Percentiles rank a stretch among this genome's conserved stretches.
Evolutionary conservation across 441 rosid species (phyloP).

Genomic region (Jatropha multifida): DNA sequence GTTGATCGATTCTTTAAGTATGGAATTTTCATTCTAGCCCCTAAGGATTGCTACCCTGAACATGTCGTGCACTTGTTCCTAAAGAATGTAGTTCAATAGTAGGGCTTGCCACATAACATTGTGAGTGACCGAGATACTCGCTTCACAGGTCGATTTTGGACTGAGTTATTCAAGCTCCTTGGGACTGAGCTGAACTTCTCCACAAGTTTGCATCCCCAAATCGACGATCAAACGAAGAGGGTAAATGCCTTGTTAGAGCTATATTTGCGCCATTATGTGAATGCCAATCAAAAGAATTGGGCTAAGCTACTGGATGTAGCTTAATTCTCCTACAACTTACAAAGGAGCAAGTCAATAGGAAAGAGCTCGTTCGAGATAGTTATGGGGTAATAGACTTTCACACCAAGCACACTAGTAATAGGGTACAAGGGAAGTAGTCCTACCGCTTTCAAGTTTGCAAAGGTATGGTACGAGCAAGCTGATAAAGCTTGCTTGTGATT

Average conservation of each 20-base stretch:
- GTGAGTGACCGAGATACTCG: neutral
- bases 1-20: neutral
- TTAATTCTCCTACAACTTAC: neutral
- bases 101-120: neutral
- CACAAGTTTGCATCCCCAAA: neutral
- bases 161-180: neutral
- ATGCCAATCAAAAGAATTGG: neutral
- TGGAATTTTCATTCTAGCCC: neutral
- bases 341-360: neutral
- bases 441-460: too few species aligned
- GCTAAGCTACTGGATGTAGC: neutral
- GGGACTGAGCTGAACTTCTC: neutral
- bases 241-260: neutral
- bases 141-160: neutral
- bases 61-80: neutral
- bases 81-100: neutral
- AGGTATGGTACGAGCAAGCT: too few species aligned
- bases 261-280: neutral
- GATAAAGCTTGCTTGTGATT: too few species aligned
- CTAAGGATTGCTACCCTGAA: neutral
- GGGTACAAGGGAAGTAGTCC: too few species aligned
- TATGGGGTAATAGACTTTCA: neutral
- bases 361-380: neutral
- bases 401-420: too few species aligned
- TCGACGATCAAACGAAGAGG: neutral